These are phyloP conservation scores for Penicillium goetzii DNA, from an alignment of 495 filamentous ascomycete genomes.

Conservation along the genomic window DNA sequence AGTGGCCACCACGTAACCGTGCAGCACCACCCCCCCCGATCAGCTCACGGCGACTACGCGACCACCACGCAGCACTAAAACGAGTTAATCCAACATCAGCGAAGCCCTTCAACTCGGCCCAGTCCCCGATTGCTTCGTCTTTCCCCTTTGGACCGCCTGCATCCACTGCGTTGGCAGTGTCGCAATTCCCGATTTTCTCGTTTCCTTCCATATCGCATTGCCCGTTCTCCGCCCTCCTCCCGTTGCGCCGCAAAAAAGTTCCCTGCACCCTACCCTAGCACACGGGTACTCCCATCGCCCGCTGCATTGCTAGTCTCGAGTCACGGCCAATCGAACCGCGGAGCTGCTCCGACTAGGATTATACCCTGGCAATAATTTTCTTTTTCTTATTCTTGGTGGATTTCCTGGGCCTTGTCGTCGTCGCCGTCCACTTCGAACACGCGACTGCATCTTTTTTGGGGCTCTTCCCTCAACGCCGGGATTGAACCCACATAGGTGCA, in stretches of 20 bases:
- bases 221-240: slow-evolving; percentile 15
- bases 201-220: slow-evolving; percentile 21
- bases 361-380: slow-evolving; percentile 26
- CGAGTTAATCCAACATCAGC: slow-evolving; percentile 37
- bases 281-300: slow-evolving; percentile 35
- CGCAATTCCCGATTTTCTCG: slow-evolving; percentile 32
- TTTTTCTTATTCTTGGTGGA: slow-evolving; percentile 18
- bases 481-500: slow-evolving; percentile 29
- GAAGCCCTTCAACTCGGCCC: slow-evolving; percentile 32
- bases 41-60: slow-evolving; percentile 31
- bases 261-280: slow-evolving; percentile 36
- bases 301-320: slow-evolving; percentile 30
- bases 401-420: slow-evolving; percentile 17
- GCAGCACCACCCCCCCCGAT: slow-evolving; percentile 38
- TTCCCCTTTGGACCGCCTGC: slow-evolving; percentile 51
- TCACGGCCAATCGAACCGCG: slow-evolving; percentile 32
- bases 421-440: slow-evolving; percentile 29
- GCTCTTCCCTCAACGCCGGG: slow-evolving; percentile 30
- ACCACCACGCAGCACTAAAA: slow-evolving; percentile 37
- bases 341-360: slow-evolving; percentile 9
- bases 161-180: slow-evolving; percentile 49
- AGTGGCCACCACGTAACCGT: slow-evolving; percentile 49
- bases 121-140: slow-evolving; percentile 43
- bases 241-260: slow-evolving; percentile 32
- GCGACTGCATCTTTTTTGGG: slow-evolving; percentile 27